A percentile compares a stretch with the other conserved stretches of the same genome.
Evolutionary conservation across 2,329 filamentous ascomycete genomes (phyloP).

Genomic region (Plenodomus biglobosus): DNA sequence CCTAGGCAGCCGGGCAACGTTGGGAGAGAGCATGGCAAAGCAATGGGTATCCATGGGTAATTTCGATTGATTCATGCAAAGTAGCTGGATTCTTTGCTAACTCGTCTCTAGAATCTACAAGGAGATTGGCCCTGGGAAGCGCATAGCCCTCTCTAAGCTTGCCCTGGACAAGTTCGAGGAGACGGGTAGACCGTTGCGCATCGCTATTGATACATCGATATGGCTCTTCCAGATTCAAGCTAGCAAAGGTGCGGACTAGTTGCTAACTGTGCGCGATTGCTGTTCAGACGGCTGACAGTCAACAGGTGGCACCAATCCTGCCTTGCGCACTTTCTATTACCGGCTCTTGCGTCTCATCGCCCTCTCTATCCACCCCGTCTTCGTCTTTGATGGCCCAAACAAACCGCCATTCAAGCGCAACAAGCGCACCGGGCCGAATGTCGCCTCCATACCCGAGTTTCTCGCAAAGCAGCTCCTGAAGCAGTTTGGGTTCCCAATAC

Average conservation of each 20-base stretch:
- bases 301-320: conserved; percentile 80
- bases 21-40: conserved; percentile 21
- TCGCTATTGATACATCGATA: conserved; percentile 93
- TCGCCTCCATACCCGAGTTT: conserved; percentile 68
- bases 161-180: conserved; percentile 74
- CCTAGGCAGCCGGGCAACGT: conserved; percentile 10
- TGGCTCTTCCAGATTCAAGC: conserved; percentile 96
- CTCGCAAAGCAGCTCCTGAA: conserved; percentile 82
- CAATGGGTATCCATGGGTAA: conserved; percentile 47
- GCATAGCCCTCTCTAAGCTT: conserved; percentile 79
- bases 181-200: conserved; percentile 71
- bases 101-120: conserved; percentile 74
- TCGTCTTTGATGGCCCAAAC: conserved; percentile 85
- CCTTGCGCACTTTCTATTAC: conserved; percentile 89
- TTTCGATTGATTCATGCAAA: conserved; percentile 1
- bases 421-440: conserved; percentile 65
- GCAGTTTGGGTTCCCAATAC: conserved; percentile 79
- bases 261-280: neutral
- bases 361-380: conserved; percentile 80
- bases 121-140: conserved; percentile 78
- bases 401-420: conserved; percentile 88
- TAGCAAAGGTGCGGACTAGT: conserved; percentile 61
- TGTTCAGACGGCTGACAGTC: conserved; percentile 11
- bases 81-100: conserved; percentile 11
- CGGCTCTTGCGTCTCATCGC: conserved; percentile 76